A percentile compares a stretch with the other conserved stretches of the same genome.
phyloP scores from a whole-genome alignment of 768 basidiomycete genomes.

The Naganishia vishniacii region DNA sequence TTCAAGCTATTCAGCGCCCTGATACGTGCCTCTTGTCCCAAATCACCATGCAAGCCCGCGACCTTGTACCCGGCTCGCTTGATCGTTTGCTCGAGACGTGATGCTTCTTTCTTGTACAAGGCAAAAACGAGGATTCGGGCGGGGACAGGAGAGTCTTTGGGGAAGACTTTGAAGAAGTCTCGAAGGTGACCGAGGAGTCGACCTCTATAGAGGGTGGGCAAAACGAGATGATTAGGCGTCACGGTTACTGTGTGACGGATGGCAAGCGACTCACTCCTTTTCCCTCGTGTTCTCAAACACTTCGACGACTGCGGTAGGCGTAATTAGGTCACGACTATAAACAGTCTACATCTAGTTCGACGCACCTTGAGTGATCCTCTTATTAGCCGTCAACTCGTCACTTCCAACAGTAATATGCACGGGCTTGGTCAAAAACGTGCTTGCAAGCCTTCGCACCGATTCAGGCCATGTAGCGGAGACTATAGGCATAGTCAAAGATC shows the following conservation, averaged over 20 bases:
- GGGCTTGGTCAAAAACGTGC: conserved; percentile 77
- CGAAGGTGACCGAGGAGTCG: conserved; percentile 47
- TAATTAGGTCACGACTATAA: neutral
- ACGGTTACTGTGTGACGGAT: neutral
- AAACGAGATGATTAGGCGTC: neutral
- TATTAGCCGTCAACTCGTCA: conserved; percentile 90
- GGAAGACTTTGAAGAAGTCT: conserved; percentile 50
- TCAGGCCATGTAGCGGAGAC: conserved; percentile 99
- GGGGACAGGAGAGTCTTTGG: conserved; percentile 51
- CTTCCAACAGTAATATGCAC: conserved; percentile 89
- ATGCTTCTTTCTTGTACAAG: conserved; percentile 94
- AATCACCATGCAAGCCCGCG: conserved; percentile 80
- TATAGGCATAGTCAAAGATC: conserved; percentile 41
- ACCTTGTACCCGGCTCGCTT: conserved; percentile 69
- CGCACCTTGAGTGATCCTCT: conserved; percentile 73
- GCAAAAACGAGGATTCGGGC: conserved; percentile 84
- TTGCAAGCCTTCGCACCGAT: conserved; percentile 78
- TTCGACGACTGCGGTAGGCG: conserved; percentile 57
- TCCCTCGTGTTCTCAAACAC: conserved; percentile 77
- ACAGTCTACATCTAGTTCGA: neutral
- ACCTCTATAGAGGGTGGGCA: conserved; percentile 27
- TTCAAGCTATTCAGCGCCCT: conserved; percentile 83
- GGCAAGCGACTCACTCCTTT: conserved; percentile 65
- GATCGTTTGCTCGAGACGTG: conserved; percentile 78
- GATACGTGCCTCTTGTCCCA: conserved; percentile 77